Conservation (phyloP, 139 green algal genomes). For the Closterium sp. region DNA sequence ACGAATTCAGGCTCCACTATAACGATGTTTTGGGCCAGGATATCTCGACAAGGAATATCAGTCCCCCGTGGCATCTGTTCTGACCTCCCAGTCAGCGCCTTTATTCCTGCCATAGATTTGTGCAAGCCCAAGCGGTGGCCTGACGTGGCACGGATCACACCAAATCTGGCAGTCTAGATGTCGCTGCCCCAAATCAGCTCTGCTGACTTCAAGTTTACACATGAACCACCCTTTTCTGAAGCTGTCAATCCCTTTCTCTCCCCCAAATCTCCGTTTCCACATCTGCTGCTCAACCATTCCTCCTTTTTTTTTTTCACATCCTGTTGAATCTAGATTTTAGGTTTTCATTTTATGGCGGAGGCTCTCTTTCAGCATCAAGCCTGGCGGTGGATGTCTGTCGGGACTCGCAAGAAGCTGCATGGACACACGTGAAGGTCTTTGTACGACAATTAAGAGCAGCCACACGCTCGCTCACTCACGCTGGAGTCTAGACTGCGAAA, state of each 20-base stretch:
- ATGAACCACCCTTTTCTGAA: neutral
- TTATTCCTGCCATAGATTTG: neutral
- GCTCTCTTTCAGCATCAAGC: too few relatives aligned
- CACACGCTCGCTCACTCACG: too few relatives aligned
- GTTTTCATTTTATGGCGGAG: too few relatives aligned
- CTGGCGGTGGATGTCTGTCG: too few relatives aligned
- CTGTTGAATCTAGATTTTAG: too few relatives aligned
- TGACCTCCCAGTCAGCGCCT: neutral
- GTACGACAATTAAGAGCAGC: too few relatives aligned
- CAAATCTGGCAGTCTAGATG: neutral
- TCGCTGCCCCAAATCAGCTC: neutral
- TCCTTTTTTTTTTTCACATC: too few relatives aligned
- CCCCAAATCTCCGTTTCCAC: neutral
- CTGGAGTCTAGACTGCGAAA: neutral
- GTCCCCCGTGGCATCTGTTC: neutral
- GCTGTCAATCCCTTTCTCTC: neutral
- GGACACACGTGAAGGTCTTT: too few relatives aligned
- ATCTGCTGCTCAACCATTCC: neutral
- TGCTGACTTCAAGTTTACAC: neutral
- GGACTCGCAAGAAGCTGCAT: too few relatives aligned
- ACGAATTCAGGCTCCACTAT: too few relatives aligned
- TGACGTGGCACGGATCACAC: neutral
- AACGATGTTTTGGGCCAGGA: too few relatives aligned
- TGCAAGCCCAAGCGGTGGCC: neutral
- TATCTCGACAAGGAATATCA: neutral